Evolutionary conservation across 2,329 filamentous ascomycete species (phyloP), one percentile per base, ranked within the genome.

Genomic region (Hypoxylon sp.): DNA sequence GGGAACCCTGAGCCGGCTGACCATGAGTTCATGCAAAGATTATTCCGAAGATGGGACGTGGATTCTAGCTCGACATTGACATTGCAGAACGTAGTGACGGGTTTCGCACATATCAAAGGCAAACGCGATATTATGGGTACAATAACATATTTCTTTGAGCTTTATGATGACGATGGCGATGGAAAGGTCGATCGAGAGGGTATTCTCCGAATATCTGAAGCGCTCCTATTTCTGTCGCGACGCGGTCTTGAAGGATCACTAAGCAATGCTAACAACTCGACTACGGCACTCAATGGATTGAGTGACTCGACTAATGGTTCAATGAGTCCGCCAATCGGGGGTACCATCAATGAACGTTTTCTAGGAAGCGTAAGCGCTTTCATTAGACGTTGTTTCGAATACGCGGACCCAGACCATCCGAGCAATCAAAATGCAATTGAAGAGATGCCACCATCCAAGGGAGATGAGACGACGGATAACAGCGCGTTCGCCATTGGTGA

Each of bases 131-230:
- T 99, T 72, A 98, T 99, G 95, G 93, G 93, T 30, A 96, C 93
- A 64, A 98, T 99, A 76, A 96, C 90, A 66, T 98, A 98, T 80
- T 98, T 99, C 79, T 99, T 99, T 74, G 93, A 98, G 75, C 87
- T 99, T 0, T 98, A 98, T 78, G 96, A 99, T 77, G 95, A 99
- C 72, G 91, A 95, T 74, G 88, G 90, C 1, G 94, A 97, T 77
- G 96, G 96, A 25, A 93, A 89, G 73, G 94, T 99, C 4, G 96
- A 98, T 75, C 89, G 96, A 10, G 96, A 99, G 79, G 96, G 96
- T 5, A 99, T 99, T 63, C 80, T 99, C 48, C 87, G 94, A 49
- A 98, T 99, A 77, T 98, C 94, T 0, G 96, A 99, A 80, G 93
- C 95, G 0, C 83, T 99, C 32, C 83, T 99, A 2, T 99, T 99